Conservation (phyloP, 257 asterid genomes). For the Agastache rugosa region DNA sequence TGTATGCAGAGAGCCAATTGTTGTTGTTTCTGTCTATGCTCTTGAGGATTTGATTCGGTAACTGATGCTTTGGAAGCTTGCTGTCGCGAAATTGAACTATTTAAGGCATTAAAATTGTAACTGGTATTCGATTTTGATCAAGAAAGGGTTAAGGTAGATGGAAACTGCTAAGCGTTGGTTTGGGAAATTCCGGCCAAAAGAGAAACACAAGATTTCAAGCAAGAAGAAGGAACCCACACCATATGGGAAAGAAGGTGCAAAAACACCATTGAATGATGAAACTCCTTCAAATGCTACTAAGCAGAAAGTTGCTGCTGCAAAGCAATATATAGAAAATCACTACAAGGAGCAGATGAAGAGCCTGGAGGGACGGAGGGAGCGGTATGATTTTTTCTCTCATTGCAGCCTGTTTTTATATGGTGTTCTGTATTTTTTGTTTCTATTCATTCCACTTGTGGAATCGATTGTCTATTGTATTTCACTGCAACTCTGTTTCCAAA, state of each 20-base stretch:
- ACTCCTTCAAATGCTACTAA: slow-evolving; percentile 86
- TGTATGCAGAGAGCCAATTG: slow-evolving; percentile 48
- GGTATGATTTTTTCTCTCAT: slow-evolving; percentile 52
- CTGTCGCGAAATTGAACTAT: slow-evolving; percentile 34
- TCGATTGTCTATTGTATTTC: not conserved
- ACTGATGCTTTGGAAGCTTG: slow-evolving; percentile 49
- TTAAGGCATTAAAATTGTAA: slow-evolving; percentile 31
- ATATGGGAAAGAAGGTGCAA: slow-evolving; percentile 67
- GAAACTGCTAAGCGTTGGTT: slow-evolving; percentile 77
- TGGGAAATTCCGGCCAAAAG: slow-evolving; percentile 69
- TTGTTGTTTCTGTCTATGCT: slow-evolving; percentile 20
- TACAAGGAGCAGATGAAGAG: slow-evolving; percentile 98
- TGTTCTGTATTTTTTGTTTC: slow-evolving; percentile 13
- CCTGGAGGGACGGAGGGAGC: slow-evolving; percentile 88
- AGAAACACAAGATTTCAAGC: slow-evolving; percentile 65
- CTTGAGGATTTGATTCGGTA: slow-evolving; percentile 36
- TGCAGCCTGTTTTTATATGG: not conserved
- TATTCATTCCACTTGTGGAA: slow-evolving; percentile 2
- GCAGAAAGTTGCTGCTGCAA: slow-evolving; percentile 95
- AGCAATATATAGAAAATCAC: slow-evolving; percentile 93
- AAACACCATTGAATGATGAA: slow-evolving; percentile 63
- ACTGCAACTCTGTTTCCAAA: not conserved
- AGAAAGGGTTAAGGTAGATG: slow-evolving; percentile 50
- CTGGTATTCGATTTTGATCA: slow-evolving; percentile 39
- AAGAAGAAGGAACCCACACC: slow-evolving; percentile 68